Percentiles rank a stretch among this genome's conserved stretches.
phyloP scores from a whole-genome alignment of 306 rosid genomes.

The Vachellia collinsii region DNA sequence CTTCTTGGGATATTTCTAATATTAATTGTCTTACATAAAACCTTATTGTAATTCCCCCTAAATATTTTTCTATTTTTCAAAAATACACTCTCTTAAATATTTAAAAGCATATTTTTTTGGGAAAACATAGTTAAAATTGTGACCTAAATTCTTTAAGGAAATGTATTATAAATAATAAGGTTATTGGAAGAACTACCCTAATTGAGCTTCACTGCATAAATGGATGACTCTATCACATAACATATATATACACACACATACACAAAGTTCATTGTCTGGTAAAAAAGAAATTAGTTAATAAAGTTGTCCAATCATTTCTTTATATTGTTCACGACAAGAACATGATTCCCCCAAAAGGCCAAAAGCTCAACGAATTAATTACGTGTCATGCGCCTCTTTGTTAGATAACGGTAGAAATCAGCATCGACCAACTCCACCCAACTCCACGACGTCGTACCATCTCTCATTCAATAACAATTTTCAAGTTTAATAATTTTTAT shows the following conservation, averaged over 20 bases:
- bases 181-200: too few species aligned
- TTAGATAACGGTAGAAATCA: background rate
- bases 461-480: background rate
- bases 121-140: too few species aligned
- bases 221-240: too few species aligned
- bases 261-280: background rate
- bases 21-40: too few species aligned
- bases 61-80: background rate
- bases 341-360: constrained; percentile 20
- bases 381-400: background rate
- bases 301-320: background rate
- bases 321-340: constrained; percentile 30
- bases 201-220: too few species aligned
- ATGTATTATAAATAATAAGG: background rate
- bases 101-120: background rate
- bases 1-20: too few species aligned
- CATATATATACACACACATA: too few species aligned
- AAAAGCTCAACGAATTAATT: background rate
- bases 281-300: background rate
- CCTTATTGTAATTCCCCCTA: too few species aligned
- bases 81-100: background rate
- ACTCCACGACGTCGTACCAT: background rate
- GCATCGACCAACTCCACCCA: background rate
- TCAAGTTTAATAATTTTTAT: too few species aligned
- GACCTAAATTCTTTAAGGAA: too few species aligned